These are phyloP conservation scores for Carex myosuroides DNA, from an alignment of 176 grass and related monocot species.

Conservation along the genomic window DNA sequence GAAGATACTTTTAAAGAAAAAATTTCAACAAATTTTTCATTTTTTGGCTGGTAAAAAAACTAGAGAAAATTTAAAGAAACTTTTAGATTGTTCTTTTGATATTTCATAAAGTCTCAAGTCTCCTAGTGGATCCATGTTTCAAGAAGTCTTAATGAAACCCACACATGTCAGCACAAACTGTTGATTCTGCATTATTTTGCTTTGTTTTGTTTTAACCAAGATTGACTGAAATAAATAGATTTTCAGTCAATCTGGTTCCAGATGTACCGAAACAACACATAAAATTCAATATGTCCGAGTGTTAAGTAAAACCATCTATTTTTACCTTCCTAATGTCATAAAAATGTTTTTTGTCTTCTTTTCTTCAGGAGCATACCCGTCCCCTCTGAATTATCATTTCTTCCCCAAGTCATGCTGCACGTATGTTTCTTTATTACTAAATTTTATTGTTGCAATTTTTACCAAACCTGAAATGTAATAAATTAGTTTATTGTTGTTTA, in stretches of 20 bases:
- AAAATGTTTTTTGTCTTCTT: conserved; percentile 15
- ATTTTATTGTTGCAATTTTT: conserved; percentile 19
- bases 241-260: not conserved
- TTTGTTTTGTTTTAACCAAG: not conserved
- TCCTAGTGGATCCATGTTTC: not conserved
- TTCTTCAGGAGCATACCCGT: conserved; percentile 91
- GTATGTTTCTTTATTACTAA: conserved; percentile 47
- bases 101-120: not conserved
- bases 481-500: conserved; percentile 22
- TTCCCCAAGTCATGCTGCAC: conserved; percentile 99
- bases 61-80: not conserved
- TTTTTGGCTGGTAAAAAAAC: not conserved
- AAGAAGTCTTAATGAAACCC: not conserved
- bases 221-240: not conserved
- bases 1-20: not conserved
- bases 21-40: too few relatives aligned
- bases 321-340: conserved; percentile 8
- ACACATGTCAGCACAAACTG: not conserved
- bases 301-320: conserved; percentile 1
- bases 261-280: not conserved
- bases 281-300: not conserved
- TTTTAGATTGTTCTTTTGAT: not conserved
- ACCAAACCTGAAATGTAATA: conserved; percentile 9
- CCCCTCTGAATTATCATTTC: conserved; percentile 93
- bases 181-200: not conserved